phyloP scores from a whole-genome alignment of 805 yeast species.

The Teunomyces panamensis region DNA sequence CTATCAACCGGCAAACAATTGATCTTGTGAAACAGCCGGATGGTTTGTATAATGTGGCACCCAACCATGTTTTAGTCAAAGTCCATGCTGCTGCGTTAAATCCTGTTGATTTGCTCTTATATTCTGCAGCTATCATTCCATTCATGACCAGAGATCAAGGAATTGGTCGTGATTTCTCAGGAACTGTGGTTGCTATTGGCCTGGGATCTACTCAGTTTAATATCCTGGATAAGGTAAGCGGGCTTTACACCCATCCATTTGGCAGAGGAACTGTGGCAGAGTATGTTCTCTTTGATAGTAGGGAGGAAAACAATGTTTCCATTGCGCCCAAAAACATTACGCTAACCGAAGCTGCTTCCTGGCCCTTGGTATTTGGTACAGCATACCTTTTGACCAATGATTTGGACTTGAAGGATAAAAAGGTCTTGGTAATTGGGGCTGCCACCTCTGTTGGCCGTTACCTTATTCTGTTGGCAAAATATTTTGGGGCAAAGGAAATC shows the following conservation, averaged over 20 bases:
- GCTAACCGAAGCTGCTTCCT: conserved; percentile 59
- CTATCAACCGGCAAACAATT: conserved; percentile 8
- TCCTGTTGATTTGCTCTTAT: conserved; percentile 29
- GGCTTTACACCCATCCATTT: conserved; percentile 15
- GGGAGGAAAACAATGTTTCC: conserved; percentile 36
- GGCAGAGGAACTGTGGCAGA: conserved; percentile 45
- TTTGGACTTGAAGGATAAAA: conserved; percentile 37
- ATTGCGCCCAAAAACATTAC: conserved; percentile 45
- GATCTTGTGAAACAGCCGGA: conserved; percentile 9
- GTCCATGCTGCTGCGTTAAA: conserved; percentile 31
- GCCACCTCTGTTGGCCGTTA: conserved; percentile 66
- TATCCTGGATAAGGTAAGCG: conserved; percentile 31
- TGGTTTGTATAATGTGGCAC: conserved; percentile 14
- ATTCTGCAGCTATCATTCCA: conserved; percentile 13
- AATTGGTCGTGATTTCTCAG: conserved; percentile 32
- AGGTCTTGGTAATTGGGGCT: conserved; percentile 68
- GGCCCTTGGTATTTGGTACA: conserved; percentile 63
- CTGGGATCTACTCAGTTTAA: conserved; percentile 18
- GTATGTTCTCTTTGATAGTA: conserved; percentile 42
- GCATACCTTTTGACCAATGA: conserved; percentile 44
- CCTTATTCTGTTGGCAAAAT: conserved; percentile 55
- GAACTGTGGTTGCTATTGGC: conserved; percentile 32
- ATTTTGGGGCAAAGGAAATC: conserved; percentile 45
- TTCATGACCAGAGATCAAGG: conserved; percentile 17
- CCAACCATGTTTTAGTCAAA: conserved; percentile 26